These are phyloP conservation scores for Tolypocladium amazonense DNA, from an alignment of 2,329 filamentous ascomycete genomes.

Conservation along the genomic window DNA sequence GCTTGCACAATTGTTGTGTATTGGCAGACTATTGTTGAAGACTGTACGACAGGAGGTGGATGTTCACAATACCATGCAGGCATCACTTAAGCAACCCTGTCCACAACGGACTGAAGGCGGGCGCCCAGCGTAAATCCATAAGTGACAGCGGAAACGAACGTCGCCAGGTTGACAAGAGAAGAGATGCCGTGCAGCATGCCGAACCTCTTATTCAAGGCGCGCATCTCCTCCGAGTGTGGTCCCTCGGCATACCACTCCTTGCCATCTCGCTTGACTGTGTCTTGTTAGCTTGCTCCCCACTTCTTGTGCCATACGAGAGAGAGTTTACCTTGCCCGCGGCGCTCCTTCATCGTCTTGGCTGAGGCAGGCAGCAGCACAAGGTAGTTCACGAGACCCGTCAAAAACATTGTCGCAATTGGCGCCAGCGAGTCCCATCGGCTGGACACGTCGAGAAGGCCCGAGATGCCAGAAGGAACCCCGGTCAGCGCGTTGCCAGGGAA, in stretches of 20 bases:
- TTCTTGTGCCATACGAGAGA: background rate
- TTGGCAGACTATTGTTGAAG: background rate
- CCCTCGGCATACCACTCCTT: constrained; percentile 74
- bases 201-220: constrained; percentile 68
- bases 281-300: constrained; percentile 7
- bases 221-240: constrained; percentile 79
- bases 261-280: constrained; percentile 68
- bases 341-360: constrained; percentile 59
- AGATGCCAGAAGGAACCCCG: constrained; percentile 35
- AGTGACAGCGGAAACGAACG: constrained; percentile 56
- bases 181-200: constrained; percentile 71
- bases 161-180: constrained; percentile 65
- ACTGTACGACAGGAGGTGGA: background rate
- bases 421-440: constrained; percentile 55
- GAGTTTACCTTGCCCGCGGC: constrained; percentile 63
- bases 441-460: constrained; percentile 46
- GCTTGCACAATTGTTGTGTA: background rate
- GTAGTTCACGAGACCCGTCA: constrained; percentile 62
- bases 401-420: constrained; percentile 59
- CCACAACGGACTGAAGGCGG: constrained; percentile 37
- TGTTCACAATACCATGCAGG: background rate
- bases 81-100: constrained; percentile 2
- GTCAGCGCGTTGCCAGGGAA: constrained; percentile 55
- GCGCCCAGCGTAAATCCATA: constrained; percentile 70
- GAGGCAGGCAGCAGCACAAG: constrained; percentile 65